Conservation (phyloP, 331 rosid species). For the Malus hybrid region DNA sequence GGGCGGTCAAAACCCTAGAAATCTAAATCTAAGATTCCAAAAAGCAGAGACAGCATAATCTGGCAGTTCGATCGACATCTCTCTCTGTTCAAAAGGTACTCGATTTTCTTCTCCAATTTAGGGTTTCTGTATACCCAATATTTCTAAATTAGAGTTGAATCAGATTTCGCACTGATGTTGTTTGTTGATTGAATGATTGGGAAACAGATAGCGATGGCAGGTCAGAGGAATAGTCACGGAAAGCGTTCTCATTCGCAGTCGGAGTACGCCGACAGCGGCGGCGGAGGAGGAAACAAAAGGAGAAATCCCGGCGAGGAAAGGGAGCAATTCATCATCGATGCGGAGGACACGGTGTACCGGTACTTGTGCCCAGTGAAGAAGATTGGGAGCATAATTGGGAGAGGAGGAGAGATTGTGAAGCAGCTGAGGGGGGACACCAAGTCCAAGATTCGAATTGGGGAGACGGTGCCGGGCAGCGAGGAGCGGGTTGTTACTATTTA, state of each 20-base stretch:
- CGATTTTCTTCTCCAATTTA: neutral
- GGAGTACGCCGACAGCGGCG: conserved; percentile 50
- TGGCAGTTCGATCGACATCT: neutral
- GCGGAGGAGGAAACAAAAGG: conserved; percentile 58
- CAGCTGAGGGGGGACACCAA: conserved; percentile 80
- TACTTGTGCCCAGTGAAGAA: conserved; percentile 72
- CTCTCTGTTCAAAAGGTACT: neutral
- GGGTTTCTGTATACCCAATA: no score
- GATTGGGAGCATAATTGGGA: conserved; percentile 93
- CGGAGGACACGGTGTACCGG: conserved; percentile 79
- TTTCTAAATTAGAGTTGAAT: no score
- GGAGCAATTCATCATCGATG: conserved; percentile 70
- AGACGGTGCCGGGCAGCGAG: conserved; percentile 69
- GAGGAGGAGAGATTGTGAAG: conserved; percentile 99
- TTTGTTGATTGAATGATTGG: conserved; percentile 2
- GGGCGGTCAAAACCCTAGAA: conserved; percentile 31
- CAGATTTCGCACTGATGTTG: neutral
- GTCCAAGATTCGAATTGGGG: conserved; percentile 89
- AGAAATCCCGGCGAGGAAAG: conserved; percentile 77
- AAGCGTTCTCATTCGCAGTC: conserved; percentile 70
- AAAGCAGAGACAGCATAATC: neutral
- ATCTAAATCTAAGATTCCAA: neutral
- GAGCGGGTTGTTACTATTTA: conserved; percentile 82
- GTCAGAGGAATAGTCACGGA: conserved; percentile 64
- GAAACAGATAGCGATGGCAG: conserved; percentile 46